Evolutionary conservation across 139 green algal species (phyloP).

Genomic region (Coelastrella sp.): DNA sequence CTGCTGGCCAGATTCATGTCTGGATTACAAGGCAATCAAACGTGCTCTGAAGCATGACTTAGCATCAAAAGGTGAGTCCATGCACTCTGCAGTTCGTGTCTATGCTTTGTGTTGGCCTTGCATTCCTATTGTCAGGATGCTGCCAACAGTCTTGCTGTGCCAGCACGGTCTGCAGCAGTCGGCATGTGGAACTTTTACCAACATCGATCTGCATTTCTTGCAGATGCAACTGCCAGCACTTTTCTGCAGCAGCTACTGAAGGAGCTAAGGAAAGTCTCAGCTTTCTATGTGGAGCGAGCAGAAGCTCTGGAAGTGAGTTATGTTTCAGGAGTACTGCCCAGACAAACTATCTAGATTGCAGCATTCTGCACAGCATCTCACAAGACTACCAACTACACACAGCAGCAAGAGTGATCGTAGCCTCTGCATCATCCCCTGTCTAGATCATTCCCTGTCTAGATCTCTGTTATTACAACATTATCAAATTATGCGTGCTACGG

Average conservation of each 20-base stretch:
- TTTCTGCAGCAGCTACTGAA: conserved; percentile 63
- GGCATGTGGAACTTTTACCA: no score
- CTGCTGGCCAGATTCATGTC: conserved; percentile 55
- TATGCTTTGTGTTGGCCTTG: no score
- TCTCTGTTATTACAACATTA: no score
- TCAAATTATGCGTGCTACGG: no score
- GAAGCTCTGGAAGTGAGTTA: conserved; percentile 60
- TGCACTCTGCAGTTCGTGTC: background rate
- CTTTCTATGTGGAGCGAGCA: conserved; percentile 72
- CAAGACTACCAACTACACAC: no score
- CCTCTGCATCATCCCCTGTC: no score
- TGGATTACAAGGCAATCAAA: conserved; percentile 84
- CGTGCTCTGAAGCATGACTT: conserved; percentile 75
- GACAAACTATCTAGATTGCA: background rate
- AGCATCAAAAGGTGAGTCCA: conserved; percentile 47
- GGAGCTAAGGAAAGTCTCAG: conserved; percentile 73
- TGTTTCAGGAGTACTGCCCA: background rate
- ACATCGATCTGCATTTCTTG: background rate
- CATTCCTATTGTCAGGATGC: no score
- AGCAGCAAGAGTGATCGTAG: no score
- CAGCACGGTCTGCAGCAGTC: no score
- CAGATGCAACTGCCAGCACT: conserved; percentile 58
- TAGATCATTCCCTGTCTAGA: no score
- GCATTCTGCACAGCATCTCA: background rate
- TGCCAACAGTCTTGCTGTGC: no score